Base-by-base conservation (phyloP, 352 stramenopile genomes). In the Phytophthora cactorum region DNA sequence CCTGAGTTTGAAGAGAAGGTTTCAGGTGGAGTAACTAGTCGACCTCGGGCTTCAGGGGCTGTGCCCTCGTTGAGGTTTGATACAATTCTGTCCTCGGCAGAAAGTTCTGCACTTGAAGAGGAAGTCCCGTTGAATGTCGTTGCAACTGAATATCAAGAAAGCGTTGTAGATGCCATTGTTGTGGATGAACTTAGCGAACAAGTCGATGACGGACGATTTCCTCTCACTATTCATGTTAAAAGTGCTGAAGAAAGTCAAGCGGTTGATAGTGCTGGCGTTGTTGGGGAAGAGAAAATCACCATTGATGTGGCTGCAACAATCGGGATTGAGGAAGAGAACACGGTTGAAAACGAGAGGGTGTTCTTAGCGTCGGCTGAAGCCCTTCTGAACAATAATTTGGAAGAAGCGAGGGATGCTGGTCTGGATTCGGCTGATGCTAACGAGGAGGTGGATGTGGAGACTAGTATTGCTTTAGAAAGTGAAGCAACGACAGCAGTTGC, bases 1-100 rank as follows among this genome's bases (percentile, higher is more conserved):
- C 70, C 77, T 5, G 78, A 86, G 49, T 84, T 88, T 56, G 77
- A 88, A 58, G 79, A 82, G 27, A 86, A 87, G 50, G 74, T 86
- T 22, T 22, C 22, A 22, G 22, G 22, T 22, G 22, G 22, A 22
- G 22, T 22, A 22, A 22, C 22, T 22, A 22, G 22, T 22, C 22
- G 22, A 22, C 22, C 22, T 22, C 22, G 22, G 22, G 22, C 22
- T 22, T 22, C 22, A 22, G 22, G 22, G 17, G 22, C 44, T 44
- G 44, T 17, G 39, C 32, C 12, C 12, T 63, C 47, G 32, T 76
- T 63, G 43, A 59, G 63, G 5, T 12, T 57, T 34, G 34, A 59
- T 41, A 4, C 59, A 31, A 34, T 52, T 50, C 12, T 25, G 32
- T 12, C 39, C 8, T 4, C 46, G 44, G 25, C 38, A 44, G 54